Evolutionary conservation across 2,329 filamentous ascomycete species (phyloP).

Genomic region (Chaetomiaceae sp.): DNA sequence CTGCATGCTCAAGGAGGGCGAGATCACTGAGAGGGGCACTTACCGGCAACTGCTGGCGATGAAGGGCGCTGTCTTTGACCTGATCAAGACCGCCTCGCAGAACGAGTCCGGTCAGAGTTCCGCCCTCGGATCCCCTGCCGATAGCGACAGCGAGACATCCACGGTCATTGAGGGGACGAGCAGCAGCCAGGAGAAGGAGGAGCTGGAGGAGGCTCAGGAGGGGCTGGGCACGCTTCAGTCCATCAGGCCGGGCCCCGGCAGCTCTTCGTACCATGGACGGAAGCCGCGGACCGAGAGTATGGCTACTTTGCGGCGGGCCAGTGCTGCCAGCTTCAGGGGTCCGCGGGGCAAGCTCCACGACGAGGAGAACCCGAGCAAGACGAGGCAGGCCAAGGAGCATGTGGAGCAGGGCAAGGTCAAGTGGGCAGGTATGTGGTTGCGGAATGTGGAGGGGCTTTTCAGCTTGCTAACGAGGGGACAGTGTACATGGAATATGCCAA

Average conservation of each 20-base stretch:
- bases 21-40: slow-evolving; percentile 80
- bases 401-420: slow-evolving; percentile 96
- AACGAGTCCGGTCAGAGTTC: slow-evolving; percentile 43
- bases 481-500: slow-evolving; percentile 95
- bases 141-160: slow-evolving; percentile 52
- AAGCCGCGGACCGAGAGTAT: slow-evolving; percentile 66
- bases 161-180: slow-evolving; percentile 51
- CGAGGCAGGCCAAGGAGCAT: slow-evolving; percentile 81
- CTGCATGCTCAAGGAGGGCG: slow-evolving; percentile 75
- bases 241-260: slow-evolving; percentile 53
- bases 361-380: slow-evolving; percentile 76
- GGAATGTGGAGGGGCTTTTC: not conserved
- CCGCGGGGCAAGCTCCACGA: slow-evolving; percentile 79
- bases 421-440: slow-evolving; percentile 58
- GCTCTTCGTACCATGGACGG: slow-evolving; percentile 27
- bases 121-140: slow-evolving; percentile 29
- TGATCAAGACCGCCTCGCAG: slow-evolving; percentile 72
- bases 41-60: slow-evolving; percentile 89
- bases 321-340: slow-evolving; percentile 83
- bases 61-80: slow-evolving; percentile 82
- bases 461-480: slow-evolving; percentile 22
- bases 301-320: slow-evolving; percentile 81
- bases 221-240: slow-evolving; percentile 69
- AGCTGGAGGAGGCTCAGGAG: slow-evolving; percentile 76
- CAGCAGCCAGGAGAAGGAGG: slow-evolving; percentile 52